Percentiles rank a stretch among this genome's conserved stretches.
Conservation (phyloP, 164 flowering plant genomes). For the Macadamia tetraphylla region DNA sequence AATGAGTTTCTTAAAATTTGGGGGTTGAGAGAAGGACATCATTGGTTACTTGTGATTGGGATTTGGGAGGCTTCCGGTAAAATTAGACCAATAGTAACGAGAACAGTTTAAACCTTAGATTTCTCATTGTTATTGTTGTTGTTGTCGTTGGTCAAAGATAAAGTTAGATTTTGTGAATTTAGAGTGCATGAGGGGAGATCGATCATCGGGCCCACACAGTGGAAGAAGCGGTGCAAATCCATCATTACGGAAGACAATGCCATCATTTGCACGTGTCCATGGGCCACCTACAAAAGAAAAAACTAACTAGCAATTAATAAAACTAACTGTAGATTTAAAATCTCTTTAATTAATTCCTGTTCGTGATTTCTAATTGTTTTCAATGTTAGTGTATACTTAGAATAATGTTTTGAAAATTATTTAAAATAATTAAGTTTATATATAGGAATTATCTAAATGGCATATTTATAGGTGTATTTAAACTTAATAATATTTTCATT, state of each 20-base stretch:
- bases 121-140: neutral
- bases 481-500: too few relatives aligned
- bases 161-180: conserved; percentile 10
- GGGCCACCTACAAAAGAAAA: conserved; percentile 16
- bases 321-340: conserved; percentile 12
- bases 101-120: conserved; percentile 4
- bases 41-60: too few relatives aligned
- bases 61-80: neutral
- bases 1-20: neutral
- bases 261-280: conserved; percentile 71
- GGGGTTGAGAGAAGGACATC: neutral
- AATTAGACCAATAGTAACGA: neutral
- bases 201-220: conserved; percentile 52
- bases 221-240: conserved; percentile 57
- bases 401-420: too few relatives aligned
- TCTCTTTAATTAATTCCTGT: too few relatives aligned
- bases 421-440: too few relatives aligned
- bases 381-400: too few relatives aligned
- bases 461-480: too few relatives aligned
- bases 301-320: neutral
- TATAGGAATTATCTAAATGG: too few relatives aligned
- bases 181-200: conserved; percentile 25
- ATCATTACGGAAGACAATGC: conserved; percentile 40
- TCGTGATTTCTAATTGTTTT: too few relatives aligned
- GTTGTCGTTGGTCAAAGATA: conserved; percentile 37